Base-by-base conservation (phyloP, 371 early-diverging fungal genomes). In the Actinomucor elegans region DNA sequence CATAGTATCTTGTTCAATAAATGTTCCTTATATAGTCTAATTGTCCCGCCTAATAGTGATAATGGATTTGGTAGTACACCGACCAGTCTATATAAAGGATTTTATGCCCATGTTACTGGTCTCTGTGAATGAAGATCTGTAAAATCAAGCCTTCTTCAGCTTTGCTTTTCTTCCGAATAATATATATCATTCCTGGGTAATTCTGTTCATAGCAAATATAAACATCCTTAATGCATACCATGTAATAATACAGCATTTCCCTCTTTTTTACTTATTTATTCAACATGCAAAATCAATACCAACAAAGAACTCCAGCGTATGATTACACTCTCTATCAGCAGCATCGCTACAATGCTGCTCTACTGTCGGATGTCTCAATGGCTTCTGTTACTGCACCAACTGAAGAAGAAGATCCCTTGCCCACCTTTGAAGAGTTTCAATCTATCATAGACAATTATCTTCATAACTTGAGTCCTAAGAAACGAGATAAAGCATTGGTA, bases 401-500 rank as follows among this genome's bases (percentile, higher is more conserved):
- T 18, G 46, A 57, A 32, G 59, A 60, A 21, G 50, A 54, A 20
- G 55, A 43, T 3, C 45, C 44, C 11, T 15, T 54, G 10, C 50
- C 55, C 3, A 55, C 55, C 2, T 37, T 35, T 10, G 47, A 48
- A 21, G 61, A 55, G 21, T 61, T 61, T 36, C 41, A 53, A 34
- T 37, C 21, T 8, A 53, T 58, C 3, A 47, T 58, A 3, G 29
- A 62, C 9, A 69, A 75, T 20, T 75, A 75, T 31, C 48, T 75
- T 8, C 23, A 48, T 9, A 69, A 66, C 5, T 50, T 75, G 14
- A 65, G 66, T 18, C 71, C 71, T 31, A 75, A 75, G 38, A 75
- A 75, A 48, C 48, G 75, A 38, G 75, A 75, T 35, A 75, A 75
- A 51, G 75, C 71, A 0, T 40, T 75, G 6, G 56, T 75, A 12